These are phyloP conservation scores for Dimargaris cristalligena DNA, from an alignment of 192 early-diverging fungal species.

Conservation along the genomic window DNA sequence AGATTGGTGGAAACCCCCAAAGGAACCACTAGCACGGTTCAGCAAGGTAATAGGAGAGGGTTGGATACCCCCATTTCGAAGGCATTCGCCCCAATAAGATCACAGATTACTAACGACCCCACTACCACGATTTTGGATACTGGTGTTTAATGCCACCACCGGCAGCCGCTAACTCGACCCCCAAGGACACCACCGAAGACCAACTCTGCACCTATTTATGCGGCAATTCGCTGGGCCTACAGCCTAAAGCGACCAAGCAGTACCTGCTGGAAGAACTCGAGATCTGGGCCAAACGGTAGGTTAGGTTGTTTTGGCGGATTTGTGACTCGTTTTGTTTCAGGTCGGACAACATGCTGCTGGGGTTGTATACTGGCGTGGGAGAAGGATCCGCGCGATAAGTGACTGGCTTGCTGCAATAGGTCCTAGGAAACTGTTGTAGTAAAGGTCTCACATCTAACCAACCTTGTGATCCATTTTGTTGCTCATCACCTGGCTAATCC, in stretches of 20 bases:
- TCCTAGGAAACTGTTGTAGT: too few species aligned
- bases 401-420: too few species aligned
- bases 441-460: too few species aligned
- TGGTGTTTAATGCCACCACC: constrained; percentile 6
- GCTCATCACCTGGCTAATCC: too few species aligned
- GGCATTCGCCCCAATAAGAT: background rate
- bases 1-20: background rate
- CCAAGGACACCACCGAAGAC: constrained; percentile 12
- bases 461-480: constrained; percentile 6
- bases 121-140: background rate
- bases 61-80: too few species aligned
- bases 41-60: too few species aligned
- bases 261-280: constrained; percentile 79
- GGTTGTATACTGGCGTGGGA: too few species aligned
- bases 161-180: constrained; percentile 10
- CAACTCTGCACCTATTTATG: constrained; percentile 60
- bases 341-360: too few species aligned
- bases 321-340: too few species aligned
- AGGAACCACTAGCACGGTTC: background rate
- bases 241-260: constrained; percentile 46
- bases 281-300: constrained; percentile 58
- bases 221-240: constrained; percentile 87
- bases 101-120: background rate
- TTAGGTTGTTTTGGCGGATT: too few species aligned
- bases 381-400: too few species aligned